phyloP scores from a whole-genome alignment of 805 yeast genomes.

The Middelhovenomyces tepae region DNA sequence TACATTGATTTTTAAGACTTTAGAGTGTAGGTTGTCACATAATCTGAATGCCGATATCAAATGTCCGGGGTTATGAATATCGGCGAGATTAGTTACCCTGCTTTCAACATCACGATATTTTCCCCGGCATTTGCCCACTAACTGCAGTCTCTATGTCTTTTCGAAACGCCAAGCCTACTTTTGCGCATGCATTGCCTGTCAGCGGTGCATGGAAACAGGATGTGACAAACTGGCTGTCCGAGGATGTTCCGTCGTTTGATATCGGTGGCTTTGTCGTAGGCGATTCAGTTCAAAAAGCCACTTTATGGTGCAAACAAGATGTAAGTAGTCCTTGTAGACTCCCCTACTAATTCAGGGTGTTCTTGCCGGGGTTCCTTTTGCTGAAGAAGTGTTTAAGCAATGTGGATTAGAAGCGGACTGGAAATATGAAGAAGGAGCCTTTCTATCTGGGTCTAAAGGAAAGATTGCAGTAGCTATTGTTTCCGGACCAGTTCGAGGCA shows the following conservation, averaged over 20 bases:
- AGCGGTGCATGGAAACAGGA: conserved; percentile 77
- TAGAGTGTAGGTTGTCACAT: too few species aligned
- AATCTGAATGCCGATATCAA: too few species aligned
- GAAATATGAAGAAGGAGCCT: conserved; percentile 63
- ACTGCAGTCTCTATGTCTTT: too few species aligned
- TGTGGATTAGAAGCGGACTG: conserved; percentile 66
- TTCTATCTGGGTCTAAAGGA: conserved; percentile 42
- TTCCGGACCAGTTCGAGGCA: conserved; percentile 70
- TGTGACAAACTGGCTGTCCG: conserved; percentile 66
- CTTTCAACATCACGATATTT: too few species aligned
- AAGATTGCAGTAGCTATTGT: conserved; percentile 72
- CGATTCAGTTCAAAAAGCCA: conserved; percentile 55
- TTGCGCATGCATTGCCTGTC: conserved; percentile 44
- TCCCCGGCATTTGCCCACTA: too few species aligned
- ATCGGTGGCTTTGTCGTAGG: conserved; percentile 97
- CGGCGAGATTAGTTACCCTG: too few species aligned
- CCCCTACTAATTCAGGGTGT: too few species aligned
- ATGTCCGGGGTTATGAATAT: too few species aligned
- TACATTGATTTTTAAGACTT: too few species aligned
- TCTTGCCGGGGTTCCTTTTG: conserved; percentile 82
- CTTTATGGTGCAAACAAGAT: conserved; percentile 67
- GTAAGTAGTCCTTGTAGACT: too few species aligned
- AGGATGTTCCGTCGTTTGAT: conserved; percentile 90
- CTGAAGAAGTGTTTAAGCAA: conserved; percentile 72
- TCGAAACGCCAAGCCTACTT: too few species aligned